These are phyloP conservation scores for Pichia sp. DNA, from an alignment of 1,139 yeast species.

Conservation along the genomic window DNA sequence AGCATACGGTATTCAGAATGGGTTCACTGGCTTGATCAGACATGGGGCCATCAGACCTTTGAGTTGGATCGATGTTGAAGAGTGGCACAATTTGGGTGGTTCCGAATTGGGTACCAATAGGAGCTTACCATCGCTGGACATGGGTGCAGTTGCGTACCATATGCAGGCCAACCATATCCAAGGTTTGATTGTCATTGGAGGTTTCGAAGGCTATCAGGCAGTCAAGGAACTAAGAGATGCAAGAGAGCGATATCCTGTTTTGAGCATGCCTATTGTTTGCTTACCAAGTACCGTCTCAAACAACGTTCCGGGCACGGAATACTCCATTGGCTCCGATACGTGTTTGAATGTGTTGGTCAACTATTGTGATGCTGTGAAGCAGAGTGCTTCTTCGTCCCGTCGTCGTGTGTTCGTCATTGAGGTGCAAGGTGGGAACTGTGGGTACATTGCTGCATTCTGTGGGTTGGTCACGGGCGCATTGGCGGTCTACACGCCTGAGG, in stretches of 20 bases:
- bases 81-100: constrained; percentile 90
- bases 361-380: constrained; percentile 93
- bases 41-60: constrained; percentile 73
- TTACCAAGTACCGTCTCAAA: constrained; percentile 96
- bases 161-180: constrained; percentile 81
- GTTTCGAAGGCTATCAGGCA: constrained; percentile 88
- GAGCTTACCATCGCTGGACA: constrained; percentile 71
- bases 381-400: constrained; percentile 91
- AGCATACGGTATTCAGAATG: constrained; percentile 83
- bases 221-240: constrained; percentile 75
- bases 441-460: constrained; percentile 83
- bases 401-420: constrained; percentile 94
- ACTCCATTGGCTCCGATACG: constrained; percentile 89
- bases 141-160: constrained; percentile 85
- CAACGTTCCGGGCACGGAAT: constrained; percentile 96
- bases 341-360: constrained; percentile 85
- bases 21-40: constrained; percentile 83
- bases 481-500: constrained; percentile 91
- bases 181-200: constrained; percentile 88
- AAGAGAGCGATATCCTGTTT: constrained; percentile 73
- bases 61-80: constrained; percentile 81
- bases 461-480: constrained; percentile 92
- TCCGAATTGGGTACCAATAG: constrained; percentile 95
- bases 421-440: constrained; percentile 96
- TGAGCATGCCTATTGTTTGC: constrained; percentile 89